A percentile compares a stretch with the other conserved stretches of the same genome.
These are phyloP conservation scores for Phycomyces blakesleeanus DNA, from an alignment of 192 early-diverging fungal species.

Conservation along the genomic window DNA sequence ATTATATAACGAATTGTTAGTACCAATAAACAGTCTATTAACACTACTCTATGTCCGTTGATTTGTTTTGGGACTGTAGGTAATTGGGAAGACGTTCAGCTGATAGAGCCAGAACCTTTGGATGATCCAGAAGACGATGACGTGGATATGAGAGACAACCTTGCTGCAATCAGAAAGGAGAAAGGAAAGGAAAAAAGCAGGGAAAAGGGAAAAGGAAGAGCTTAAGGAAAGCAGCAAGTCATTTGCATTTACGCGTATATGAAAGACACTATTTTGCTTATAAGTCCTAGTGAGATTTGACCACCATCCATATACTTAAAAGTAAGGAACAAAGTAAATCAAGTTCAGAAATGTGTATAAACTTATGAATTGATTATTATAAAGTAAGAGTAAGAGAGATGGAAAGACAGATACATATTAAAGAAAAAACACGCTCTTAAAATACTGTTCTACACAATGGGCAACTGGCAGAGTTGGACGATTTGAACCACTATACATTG, in stretches of 20 bases:
- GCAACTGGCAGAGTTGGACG: conserved; percentile 58
- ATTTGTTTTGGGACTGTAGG: background rate
- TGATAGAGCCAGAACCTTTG: conserved; percentile 12
- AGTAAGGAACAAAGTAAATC: too few species aligned
- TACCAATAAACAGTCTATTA: too few species aligned
- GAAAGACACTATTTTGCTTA: too few species aligned
- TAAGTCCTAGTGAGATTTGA: too few species aligned
- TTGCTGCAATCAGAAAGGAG: background rate
- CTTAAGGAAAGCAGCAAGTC: too few species aligned
- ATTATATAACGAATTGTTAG: too few species aligned
- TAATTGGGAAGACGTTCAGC: conserved; percentile 9
- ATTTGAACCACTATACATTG: conserved; percentile 50
- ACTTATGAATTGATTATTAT: background rate
- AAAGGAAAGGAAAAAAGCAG: background rate
- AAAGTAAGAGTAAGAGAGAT: background rate
- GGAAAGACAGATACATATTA: too few species aligned
- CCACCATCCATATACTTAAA: too few species aligned
- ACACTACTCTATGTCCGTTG: too few species aligned
- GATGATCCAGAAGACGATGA: conserved; percentile 8
- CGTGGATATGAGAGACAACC: conserved; percentile 1
- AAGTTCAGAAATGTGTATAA: background rate
- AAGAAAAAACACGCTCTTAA: conserved; percentile 25
- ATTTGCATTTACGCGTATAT: too few species aligned
- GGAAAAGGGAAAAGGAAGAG: background rate
- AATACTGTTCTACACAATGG: conserved; percentile 56